Conservation (phyloP, 805 yeast genomes). For the Nakazawaea wickerhamii region DNA sequence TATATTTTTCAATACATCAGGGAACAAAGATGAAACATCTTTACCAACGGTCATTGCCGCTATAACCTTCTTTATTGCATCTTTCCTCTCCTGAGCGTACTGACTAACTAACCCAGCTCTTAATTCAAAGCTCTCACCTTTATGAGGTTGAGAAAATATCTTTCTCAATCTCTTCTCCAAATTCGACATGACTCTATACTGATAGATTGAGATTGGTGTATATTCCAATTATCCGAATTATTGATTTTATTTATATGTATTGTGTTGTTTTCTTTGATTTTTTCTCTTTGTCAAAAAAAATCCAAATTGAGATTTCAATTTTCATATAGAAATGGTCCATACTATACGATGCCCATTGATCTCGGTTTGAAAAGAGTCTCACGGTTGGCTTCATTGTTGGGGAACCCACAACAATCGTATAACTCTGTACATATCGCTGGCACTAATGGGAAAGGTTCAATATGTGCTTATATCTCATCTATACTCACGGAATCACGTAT, state of each 20-base stretch:
- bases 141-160: slow-evolving; percentile 36
- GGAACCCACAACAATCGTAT: slow-evolving; percentile 62
- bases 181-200: slow-evolving; percentile 5
- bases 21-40: slow-evolving; percentile 90
- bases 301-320: background rate
- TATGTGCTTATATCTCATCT: slow-evolving; percentile 74
- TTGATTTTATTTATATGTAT: background rate
- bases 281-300: background rate
- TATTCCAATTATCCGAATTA: too few species aligned
- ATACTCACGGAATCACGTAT: slow-evolving; percentile 45
- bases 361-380: slow-evolving; percentile 52
- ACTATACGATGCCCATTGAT: slow-evolving; percentile 48
- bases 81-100: slow-evolving; percentile 91
- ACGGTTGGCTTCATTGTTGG: slow-evolving; percentile 42
- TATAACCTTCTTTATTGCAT: slow-evolving; percentile 93
- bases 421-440: slow-evolving; percentile 90
- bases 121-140: slow-evolving; percentile 85
- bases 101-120: slow-evolving; percentile 89
- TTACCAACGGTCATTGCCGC: slow-evolving; percentile 98
- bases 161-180: slow-evolving; percentile 38
- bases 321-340: too few species aligned
- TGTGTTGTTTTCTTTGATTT: slow-evolving; percentile 1
- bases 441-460: slow-evolving; percentile 95
- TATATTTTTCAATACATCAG: slow-evolving; percentile 92
- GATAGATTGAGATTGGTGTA: too few species aligned